Conservation (phyloP, 2,329 filamentous ascomycete genomes). For the Tolypocladium amazonense region DNA sequence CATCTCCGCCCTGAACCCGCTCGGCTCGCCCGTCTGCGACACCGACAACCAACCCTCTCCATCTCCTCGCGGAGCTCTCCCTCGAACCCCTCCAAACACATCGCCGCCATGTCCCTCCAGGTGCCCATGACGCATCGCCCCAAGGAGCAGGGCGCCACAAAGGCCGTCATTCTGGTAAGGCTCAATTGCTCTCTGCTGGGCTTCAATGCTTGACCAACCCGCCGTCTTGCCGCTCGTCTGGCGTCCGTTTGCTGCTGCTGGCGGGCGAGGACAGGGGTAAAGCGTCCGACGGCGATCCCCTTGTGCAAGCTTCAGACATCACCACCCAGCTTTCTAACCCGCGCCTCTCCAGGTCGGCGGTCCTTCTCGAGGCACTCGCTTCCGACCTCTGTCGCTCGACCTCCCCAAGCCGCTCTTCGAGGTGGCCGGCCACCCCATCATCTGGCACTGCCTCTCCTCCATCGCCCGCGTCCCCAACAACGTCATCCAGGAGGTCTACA, state of each 20-base stretch:
- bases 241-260: not conserved
- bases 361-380: slow-evolving; percentile 88
- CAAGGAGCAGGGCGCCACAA: slow-evolving; percentile 57
- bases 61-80: slow-evolving; percentile 1
- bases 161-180: slow-evolving; percentile 83
- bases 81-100: not conserved
- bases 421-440: slow-evolving; percentile 94
- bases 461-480: slow-evolving; percentile 76
- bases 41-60: not conserved
- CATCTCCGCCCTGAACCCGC: not conserved
- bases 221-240: not conserved
- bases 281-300: not conserved
- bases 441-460: slow-evolving; percentile 93
- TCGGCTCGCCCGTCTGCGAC: not conserved
- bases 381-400: slow-evolving; percentile 89
- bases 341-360: slow-evolving; percentile 64
- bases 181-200: not conserved
- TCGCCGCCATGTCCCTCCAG: slow-evolving; percentile 41
- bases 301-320: not conserved
- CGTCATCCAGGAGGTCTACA: slow-evolving; percentile 82
- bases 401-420: slow-evolving; percentile 98
- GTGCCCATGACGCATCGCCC: slow-evolving; percentile 38
- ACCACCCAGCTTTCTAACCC: slow-evolving; percentile 14
- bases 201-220: not conserved
- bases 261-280: not conserved